These are phyloP conservation scores for Stylosanthes scabra DNA, from an alignment of 331 rosid species.

Conservation along the genomic window DNA sequence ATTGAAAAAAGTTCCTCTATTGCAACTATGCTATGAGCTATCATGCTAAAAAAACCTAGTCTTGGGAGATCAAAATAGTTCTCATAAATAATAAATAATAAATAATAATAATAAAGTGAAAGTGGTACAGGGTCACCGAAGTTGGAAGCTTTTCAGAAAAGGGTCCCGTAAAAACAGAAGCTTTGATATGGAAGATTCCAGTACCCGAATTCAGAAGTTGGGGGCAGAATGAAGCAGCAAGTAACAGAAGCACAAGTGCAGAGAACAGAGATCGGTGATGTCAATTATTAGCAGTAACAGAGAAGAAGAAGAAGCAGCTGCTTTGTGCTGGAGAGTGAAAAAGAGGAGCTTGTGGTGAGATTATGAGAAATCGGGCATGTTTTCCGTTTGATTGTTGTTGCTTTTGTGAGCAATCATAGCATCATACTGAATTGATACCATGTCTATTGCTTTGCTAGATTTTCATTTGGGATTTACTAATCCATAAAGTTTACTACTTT, in stretches of 20 bases:
- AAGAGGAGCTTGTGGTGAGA: neutral
- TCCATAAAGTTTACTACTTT: no score
- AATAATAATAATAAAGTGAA: neutral
- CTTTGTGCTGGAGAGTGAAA: neutral
- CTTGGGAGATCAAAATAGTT: neutral
- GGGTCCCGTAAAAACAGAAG: constrained; percentile 8
- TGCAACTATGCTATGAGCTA: neutral
- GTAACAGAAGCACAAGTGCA: neutral
- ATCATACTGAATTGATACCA: no score
- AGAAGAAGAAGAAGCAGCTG: neutral
- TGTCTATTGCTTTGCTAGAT: no score
- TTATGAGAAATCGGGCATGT: neutral
- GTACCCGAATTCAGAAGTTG: constrained; percentile 1
- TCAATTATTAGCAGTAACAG: neutral
- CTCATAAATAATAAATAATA: neutral
- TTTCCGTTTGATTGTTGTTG: neutral
- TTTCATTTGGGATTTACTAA: no score
- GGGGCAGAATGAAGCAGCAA: neutral
- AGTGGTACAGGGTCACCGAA: neutral
- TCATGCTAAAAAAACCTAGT: neutral
- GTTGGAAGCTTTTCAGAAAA: constrained; percentile 17
- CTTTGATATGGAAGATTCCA: constrained; percentile 2
- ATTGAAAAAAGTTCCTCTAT: neutral
- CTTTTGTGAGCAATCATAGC: neutral
- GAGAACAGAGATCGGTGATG: neutral